Evolutionary conservation across 257 asterid genomes (phyloP).

Genomic region (Verbena officinalis): DNA sequence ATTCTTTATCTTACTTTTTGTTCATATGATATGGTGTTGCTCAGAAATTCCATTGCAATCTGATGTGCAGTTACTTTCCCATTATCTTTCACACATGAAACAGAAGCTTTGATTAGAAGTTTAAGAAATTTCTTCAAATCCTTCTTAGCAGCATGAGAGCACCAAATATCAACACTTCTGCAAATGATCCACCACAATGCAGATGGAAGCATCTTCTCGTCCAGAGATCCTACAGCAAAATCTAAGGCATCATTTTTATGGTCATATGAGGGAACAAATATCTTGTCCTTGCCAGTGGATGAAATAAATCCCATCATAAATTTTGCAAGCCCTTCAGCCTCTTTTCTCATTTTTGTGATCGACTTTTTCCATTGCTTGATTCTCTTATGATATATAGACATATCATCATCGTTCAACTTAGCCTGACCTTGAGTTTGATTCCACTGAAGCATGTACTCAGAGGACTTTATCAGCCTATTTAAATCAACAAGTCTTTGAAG

Average conservation of each 20-base stretch:
- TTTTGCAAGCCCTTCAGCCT: conserved; percentile 66
- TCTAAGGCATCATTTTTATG: conserved; percentile 38
- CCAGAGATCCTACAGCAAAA: conserved; percentile 59
- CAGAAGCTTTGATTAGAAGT: conserved; percentile 48
- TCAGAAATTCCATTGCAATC: conserved; percentile 68
- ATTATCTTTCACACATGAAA: conserved; percentile 39
- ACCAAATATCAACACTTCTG: conserved; percentile 79
- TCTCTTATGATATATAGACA: conserved; percentile 47
- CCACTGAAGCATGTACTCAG: conserved; percentile 68
- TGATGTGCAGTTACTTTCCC: conserved; percentile 48
- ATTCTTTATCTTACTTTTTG: conserved; percentile 64
- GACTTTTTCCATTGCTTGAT: conserved; percentile 53
- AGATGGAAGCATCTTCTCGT: conserved; percentile 53
- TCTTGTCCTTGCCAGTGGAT: conserved; percentile 43
- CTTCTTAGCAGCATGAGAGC: conserved; percentile 71
- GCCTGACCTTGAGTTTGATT: conserved; percentile 38
- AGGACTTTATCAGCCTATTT: conserved; percentile 61
- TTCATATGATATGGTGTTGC: conserved; percentile 65
- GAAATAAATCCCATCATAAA: conserved; percentile 53
- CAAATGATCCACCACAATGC: conserved; percentile 66
- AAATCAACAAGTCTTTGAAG: conserved; percentile 83
- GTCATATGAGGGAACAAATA: conserved; percentile 32
- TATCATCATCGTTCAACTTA: conserved; percentile 46
- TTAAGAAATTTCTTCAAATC: conserved; percentile 63
- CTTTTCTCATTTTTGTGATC: conserved; percentile 53